A percentile compares a stretch with the other conserved stretches of the same genome.
Evolutionary conservation across 441 rosid genomes (phyloP).

Genomic region (Euphorbia schlechtendalii): DNA sequence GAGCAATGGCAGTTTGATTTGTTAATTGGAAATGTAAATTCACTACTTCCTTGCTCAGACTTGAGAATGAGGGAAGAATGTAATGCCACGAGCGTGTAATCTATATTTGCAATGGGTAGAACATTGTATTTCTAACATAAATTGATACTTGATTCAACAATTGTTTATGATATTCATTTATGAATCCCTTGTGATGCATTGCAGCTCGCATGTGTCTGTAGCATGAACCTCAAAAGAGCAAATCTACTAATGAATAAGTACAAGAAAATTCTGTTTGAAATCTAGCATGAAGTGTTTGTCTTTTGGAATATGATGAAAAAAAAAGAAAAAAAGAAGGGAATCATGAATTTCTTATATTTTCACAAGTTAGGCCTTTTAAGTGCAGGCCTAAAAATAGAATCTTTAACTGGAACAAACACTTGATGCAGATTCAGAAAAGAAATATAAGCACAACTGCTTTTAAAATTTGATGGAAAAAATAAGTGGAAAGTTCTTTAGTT

Average conservation of each 20-base stretch:
- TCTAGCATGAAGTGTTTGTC: background rate
- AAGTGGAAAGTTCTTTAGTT: background rate
- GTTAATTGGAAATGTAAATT: no score
- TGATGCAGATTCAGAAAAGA: background rate
- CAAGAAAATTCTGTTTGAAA: background rate
- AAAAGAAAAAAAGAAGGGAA: background rate
- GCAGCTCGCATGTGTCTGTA: background rate
- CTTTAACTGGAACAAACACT: background rate
- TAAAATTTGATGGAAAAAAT: background rate
- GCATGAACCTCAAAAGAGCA: background rate
- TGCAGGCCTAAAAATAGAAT: background rate
- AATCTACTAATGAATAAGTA: background rate
- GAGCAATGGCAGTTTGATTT: no score
- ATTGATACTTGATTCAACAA: no score
- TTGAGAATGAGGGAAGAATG: no score
- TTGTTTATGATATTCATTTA: background rate
- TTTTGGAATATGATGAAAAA: background rate
- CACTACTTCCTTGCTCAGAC: no score
- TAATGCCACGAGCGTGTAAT: no score
- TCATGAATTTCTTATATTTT: background rate
- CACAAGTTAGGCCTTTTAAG: background rate
- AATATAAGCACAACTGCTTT: background rate
- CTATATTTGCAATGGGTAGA: no score
- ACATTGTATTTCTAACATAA: no score
- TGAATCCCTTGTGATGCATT: background rate